phyloP scores from a whole-genome alignment of 2,329 filamentous ascomycete genomes.

The Colletotrichum orchidophilum region DNA sequence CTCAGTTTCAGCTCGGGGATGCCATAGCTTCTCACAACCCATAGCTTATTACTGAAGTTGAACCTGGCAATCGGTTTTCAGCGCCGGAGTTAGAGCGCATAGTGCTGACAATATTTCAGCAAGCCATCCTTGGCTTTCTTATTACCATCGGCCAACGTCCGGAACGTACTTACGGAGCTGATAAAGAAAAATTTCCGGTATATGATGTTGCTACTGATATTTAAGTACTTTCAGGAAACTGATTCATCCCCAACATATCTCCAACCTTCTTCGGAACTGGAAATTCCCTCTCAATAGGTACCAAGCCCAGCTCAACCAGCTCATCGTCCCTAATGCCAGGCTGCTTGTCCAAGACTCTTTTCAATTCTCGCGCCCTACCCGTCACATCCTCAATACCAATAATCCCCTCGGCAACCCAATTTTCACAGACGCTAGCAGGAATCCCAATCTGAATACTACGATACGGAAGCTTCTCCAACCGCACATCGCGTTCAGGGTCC shows the following conservation, averaged over 20 bases:
- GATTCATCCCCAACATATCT: conserved; percentile 44
- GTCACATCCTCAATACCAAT: conserved; percentile 68
- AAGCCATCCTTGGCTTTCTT: too few species aligned
- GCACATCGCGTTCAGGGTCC: conserved; percentile 66
- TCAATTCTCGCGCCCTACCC: conserved; percentile 58
- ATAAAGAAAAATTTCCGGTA: too few species aligned
- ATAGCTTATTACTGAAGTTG: too few species aligned
- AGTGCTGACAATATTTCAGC: too few species aligned
- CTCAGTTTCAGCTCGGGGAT: too few species aligned
- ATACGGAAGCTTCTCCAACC: conserved; percentile 55
- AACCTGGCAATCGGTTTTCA: too few species aligned
- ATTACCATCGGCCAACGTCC: too few species aligned
- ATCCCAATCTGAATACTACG: conserved; percentile 71
- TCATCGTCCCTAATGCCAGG: conserved; percentile 44
- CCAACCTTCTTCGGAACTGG: conserved; percentile 49
- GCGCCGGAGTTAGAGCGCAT: too few species aligned
- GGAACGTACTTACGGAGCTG: too few species aligned
- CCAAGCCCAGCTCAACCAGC: conserved; percentile 48
- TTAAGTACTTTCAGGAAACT: not conserved
- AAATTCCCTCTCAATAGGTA: conserved; percentile 57
- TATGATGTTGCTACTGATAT: not conserved
- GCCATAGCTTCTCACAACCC: too few species aligned
- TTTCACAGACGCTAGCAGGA: conserved; percentile 52
- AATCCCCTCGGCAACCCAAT: conserved; percentile 62
- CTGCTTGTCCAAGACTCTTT: conserved; percentile 53